Base-by-base conservation (phyloP, 768 basidiomycete genomes). In the Sarcodon aspratus region DNA sequence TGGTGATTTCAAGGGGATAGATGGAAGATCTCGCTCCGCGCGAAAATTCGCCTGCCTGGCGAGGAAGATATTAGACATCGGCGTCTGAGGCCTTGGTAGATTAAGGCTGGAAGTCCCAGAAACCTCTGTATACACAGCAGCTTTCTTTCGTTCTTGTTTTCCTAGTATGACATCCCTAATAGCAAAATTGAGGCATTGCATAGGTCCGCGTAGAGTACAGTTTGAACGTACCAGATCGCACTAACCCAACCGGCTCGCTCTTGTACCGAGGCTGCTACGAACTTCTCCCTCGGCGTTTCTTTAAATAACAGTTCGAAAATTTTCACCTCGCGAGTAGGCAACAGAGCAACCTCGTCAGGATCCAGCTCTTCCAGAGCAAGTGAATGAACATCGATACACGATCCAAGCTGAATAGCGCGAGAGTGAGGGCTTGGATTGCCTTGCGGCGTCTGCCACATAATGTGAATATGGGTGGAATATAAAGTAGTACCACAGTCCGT, bases 161-260 rank as follows among this genome's bases (percentile, higher is more conserved):
- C 40, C 40, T 13, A 42, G 40, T 9, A 42, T 42, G 9, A 42
- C 40, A 13, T 27, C 27, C 40, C 40, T 42, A 8, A 13, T 15
- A 42, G 8, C 27, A 11, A n/a, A 17, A 13, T 27, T 15, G 40
- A 27, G 21, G 21, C 5, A 5, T 27, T 27, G 21, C n/a, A n/a
- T n/a, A n/a, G 21, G 40, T 15, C 13, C 17, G 13, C 40, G 6
- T 13, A 38, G 37, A 13, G 40, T 17, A 42, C 40, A 9, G 21
- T 27, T 27, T 27, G 21, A 9, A 59, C 70, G 57, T 60, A 85
- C 85, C 85, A 88, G 44, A 87, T 76, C 3, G 79, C 75, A 55
- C 80, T 82, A 45, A 88, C 73, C 85, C 85, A 88, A 8, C 71
- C 72, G 3, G 82, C 83, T 46, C 85, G 69, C 49, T 83, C 82